These are phyloP conservation scores for Aspergillus indologenus DNA, from an alignment of 495 filamentous ascomycete genomes.

Conservation along the genomic window DNA sequence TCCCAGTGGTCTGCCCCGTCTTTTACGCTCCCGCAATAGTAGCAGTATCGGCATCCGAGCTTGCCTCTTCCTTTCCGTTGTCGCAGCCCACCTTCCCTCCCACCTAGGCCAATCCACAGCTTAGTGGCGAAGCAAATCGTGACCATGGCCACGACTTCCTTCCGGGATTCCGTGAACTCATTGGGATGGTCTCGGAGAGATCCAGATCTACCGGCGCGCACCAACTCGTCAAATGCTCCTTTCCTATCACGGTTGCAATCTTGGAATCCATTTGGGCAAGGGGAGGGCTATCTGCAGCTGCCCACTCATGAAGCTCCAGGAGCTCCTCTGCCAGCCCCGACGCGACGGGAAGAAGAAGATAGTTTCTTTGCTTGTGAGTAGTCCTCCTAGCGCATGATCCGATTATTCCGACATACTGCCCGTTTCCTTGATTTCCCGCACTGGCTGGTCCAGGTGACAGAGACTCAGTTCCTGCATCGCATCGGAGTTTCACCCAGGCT, in stretches of 20 bases:
- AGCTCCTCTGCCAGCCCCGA: slow-evolving; percentile 82
- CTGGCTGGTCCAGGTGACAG: slow-evolving; percentile 36
- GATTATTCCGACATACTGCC: slow-evolving; percentile 7
- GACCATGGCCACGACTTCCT: slow-evolving; percentile 83
- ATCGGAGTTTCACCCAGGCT: slow-evolving; percentile 25
- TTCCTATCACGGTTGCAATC: slow-evolving; percentile 79
- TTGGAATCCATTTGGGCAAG: slow-evolving; percentile 82
- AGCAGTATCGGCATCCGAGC: slow-evolving; percentile 26
- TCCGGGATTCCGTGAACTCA: slow-evolving; percentile 90
- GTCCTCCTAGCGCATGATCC: slow-evolving; percentile 23
- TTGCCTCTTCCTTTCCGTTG: slow-evolving; percentile 1
- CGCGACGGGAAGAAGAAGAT: slow-evolving; percentile 88
- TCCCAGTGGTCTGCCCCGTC: slow-evolving; percentile 14
- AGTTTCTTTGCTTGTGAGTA: slow-evolving; percentile 94
- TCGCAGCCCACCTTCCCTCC: not conserved
- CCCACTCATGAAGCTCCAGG: slow-evolving; percentile 82
- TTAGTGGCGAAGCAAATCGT: slow-evolving; percentile 9
- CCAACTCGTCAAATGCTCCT: slow-evolving; percentile 62
- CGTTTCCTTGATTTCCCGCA: slow-evolving; percentile 23
- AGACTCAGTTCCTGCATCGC: slow-evolving; percentile 41
- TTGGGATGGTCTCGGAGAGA: slow-evolving; percentile 92
- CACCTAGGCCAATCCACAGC: not conserved
- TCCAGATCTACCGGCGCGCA: slow-evolving; percentile 72
- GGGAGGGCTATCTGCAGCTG: slow-evolving; percentile 82
- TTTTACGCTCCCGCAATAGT: slow-evolving; percentile 16